Base-by-base conservation (phyloP, 805 yeast species). In the Kodamaea nitidulidarum region DNA sequence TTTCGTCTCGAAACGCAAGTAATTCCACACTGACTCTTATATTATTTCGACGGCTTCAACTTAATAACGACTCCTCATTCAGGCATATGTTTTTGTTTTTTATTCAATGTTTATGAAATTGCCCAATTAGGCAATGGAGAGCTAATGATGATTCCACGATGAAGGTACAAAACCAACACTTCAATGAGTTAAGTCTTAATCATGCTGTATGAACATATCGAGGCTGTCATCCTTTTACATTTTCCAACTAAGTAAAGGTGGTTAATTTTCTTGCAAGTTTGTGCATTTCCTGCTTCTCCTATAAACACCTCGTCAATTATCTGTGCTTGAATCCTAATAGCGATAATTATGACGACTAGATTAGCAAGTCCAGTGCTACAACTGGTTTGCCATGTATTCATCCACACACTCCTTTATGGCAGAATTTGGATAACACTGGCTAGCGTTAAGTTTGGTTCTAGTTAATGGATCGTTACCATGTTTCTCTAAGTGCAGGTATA, bases 391-490 rank as follows among this genome's bases (percentile, higher is more conserved):
- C 5, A 41, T 27, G 31, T 36, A 48, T 3, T 44, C 48, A 9
- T 46, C 45, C 2, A 46, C 46, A 31, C 50, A 40, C 11, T 29
- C 28, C 27, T 44, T 44, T 3, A 46, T 32, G 29, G 27, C 22
- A 5, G 27, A 20, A 25, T 48, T 46, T 3, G 45, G 47, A 25
- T 44, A 44, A 29, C 47, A 44, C 30, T 44, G 43, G 15, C 27
- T 33, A 11, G 34, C 27, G 2, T 41, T 21, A 2, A 41, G 39
- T 15, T 41, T 44, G 17, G 33, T 40, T 18, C 73, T 52, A 1
- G 73, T 62, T 29, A 70, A 49, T 8, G 76, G 76, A 46, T 70
- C 75, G 24, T 51, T 56, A 11, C 54, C 62, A 30, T 49, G 56
- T 39, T 53, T 55, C 5, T 40, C 41, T 40, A 70, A 47, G 50